Conservation (phyloP, 352 stramenopile genomes). For the Phytophthora rubi region DNA sequence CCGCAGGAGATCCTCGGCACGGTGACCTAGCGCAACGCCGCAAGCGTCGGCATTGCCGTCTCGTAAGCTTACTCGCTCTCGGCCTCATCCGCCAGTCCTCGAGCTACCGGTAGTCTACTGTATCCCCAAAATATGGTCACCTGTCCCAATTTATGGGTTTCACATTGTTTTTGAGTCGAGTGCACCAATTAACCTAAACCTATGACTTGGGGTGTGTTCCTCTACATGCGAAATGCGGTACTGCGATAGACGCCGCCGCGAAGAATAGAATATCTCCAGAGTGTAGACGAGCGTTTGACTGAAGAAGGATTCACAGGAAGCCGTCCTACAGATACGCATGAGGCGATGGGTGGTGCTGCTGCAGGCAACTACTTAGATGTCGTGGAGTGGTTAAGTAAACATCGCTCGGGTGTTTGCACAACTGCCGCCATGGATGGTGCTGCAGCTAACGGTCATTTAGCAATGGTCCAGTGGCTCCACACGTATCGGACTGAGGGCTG, state of each 20-base stretch:
- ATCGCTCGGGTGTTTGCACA: conserved; percentile 29
- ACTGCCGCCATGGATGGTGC: conserved; percentile 36
- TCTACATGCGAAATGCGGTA: background rate
- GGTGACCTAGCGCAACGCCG: too few species aligned
- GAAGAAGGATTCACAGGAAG: conserved; percentile 7
- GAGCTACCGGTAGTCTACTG: too few species aligned
- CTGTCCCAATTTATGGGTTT: too few species aligned
- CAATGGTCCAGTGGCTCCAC: conserved; percentile 39
- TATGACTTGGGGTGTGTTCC: too few species aligned
- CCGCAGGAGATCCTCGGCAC: too few species aligned
- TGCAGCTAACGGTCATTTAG: conserved; percentile 29
- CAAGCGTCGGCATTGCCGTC: too few species aligned
- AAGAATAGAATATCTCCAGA: conserved; percentile 31
- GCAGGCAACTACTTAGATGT: conserved; percentile 29
- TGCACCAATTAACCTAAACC: too few species aligned
- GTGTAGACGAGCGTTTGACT: conserved; percentile 19
- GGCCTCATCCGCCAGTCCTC: too few species aligned
- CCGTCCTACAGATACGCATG: conserved; percentile 23
- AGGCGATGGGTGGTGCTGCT: conserved; percentile 40
- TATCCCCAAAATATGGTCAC: too few species aligned
- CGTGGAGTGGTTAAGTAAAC: conserved; percentile 30
- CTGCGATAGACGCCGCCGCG: conserved; percentile 37
- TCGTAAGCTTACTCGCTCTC: too few species aligned
- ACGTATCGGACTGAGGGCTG: conserved; percentile 25
- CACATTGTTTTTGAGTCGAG: too few species aligned